Evolutionary conservation across 2,329 filamentous ascomycete genomes (phyloP).

Genomic region (Sphaerulina vaccinii): DNA sequence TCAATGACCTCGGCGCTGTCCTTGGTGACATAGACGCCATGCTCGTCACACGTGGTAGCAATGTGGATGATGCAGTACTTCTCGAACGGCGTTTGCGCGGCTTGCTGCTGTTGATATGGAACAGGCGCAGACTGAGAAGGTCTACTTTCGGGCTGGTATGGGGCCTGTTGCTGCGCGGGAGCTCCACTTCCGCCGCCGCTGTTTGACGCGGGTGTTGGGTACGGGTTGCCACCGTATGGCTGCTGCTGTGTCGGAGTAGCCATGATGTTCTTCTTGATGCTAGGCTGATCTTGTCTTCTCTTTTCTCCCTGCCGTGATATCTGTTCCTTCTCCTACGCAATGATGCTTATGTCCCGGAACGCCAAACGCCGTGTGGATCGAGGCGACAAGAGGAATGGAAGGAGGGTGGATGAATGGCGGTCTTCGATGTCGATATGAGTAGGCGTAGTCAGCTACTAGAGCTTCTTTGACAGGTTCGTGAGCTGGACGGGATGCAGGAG

Average conservation of each 20-base stretch:
- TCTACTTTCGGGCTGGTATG: slow-evolving; percentile 27
- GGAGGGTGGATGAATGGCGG: slow-evolving; percentile 9
- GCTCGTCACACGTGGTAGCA: slow-evolving; percentile 97
- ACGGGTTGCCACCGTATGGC: slow-evolving; percentile 28
- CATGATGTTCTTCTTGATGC: slow-evolving; percentile 24
- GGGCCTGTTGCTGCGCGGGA: slow-evolving; percentile 21
- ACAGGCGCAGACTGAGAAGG: slow-evolving; percentile 20
- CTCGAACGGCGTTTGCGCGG: slow-evolving; percentile 59
- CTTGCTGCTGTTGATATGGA: slow-evolving; percentile 23
- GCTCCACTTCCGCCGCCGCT: slow-evolving; percentile 16
- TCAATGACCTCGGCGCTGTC: slow-evolving; percentile 99
- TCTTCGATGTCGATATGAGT: slow-evolving; percentile 9
- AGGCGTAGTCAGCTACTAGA: too few species aligned
- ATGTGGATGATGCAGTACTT: slow-evolving; percentile 98
- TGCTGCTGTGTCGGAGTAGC: slow-evolving; percentile 33
- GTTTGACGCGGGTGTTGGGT: slow-evolving; percentile 29
- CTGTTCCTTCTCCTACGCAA: background rate
- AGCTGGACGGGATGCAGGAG: background rate
- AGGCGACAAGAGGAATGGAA: slow-evolving; percentile 8
- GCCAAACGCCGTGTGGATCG: slow-evolving; percentile 27
- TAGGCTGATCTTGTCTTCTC: slow-evolving; percentile 6
- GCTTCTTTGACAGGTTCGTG: too few species aligned
- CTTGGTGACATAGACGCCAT: slow-evolving; percentile 98
- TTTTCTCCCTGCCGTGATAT: slow-evolving; percentile 1
- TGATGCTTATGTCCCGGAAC: slow-evolving; percentile 16